Evolutionary conservation across 2,329 filamentous ascomycete species (phyloP).

Genomic region (Pseudocercospora eumusae): DNA sequence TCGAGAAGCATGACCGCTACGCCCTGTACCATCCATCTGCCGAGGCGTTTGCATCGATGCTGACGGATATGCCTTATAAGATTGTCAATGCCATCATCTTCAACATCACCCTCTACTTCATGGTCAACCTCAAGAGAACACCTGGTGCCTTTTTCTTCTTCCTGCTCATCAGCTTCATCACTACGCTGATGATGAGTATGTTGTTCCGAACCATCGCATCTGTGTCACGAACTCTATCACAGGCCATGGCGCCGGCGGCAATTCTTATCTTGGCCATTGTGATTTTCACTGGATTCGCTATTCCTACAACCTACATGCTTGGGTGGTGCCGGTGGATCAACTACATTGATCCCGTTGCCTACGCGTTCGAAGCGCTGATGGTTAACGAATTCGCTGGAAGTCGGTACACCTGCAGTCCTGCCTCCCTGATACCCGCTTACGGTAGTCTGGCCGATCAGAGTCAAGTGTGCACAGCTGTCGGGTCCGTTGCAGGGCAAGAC

Average conservation of each 20-base stretch:
- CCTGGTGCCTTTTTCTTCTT: slow-evolving; percentile 83
- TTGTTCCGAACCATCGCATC: slow-evolving; percentile 82
- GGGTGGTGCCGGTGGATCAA: slow-evolving; percentile 82
- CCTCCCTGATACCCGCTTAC: slow-evolving; percentile 44
- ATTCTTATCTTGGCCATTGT: slow-evolving; percentile 66
- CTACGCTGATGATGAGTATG: slow-evolving; percentile 79
- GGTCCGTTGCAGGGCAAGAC: slow-evolving; percentile 43
- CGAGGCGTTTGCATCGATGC: slow-evolving; percentile 83
- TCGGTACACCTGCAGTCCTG: slow-evolving; percentile 53
- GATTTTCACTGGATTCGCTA: slow-evolving; percentile 67
- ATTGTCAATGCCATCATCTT: slow-evolving; percentile 72
- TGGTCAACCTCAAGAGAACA: slow-evolving; percentile 76
- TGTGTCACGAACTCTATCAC: slow-evolving; percentile 65
- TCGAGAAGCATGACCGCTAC: slow-evolving; percentile 85
- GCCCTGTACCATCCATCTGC: slow-evolving; percentile 87
- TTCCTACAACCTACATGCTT: slow-evolving; percentile 65
- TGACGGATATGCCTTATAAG: slow-evolving; percentile 84
- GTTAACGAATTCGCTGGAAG: slow-evolving; percentile 73
- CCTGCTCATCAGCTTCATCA: slow-evolving; percentile 71
- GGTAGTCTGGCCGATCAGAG: slow-evolving; percentile 33
- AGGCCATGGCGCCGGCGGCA: slow-evolving; percentile 59
- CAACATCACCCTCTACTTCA: slow-evolving; percentile 81
- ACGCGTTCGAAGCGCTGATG: slow-evolving; percentile 72
- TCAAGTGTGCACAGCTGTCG: slow-evolving; percentile 47
- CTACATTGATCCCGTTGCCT: slow-evolving; percentile 76